Base-by-base conservation (phyloP, 352 stramenopile species). In the Thraustochytrium sp. region DNA sequence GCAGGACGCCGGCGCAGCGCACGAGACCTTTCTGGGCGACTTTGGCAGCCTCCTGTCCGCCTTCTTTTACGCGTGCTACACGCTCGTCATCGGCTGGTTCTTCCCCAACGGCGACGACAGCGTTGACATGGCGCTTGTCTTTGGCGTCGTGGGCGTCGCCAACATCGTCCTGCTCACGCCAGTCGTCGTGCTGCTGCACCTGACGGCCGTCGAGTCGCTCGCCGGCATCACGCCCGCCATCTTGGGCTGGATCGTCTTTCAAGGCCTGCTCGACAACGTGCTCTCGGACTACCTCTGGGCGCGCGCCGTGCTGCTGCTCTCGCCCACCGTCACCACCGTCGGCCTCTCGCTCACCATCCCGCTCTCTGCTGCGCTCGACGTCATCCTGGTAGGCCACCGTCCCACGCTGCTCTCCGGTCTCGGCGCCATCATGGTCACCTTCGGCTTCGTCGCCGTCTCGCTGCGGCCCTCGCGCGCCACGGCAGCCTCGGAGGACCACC, bases 271-370 rank as follows among this genome's bases (percentile, higher is more conserved):
- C 34, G 92, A 98, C 87, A 98, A 97, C 87, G 94, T 98, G 16
- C 85, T 98, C 13, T 94, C 92, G 9, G 94, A 98, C 86, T 98
- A 97, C 82, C 88, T 98, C 13, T 99, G 94, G 94, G 95, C 95
- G 2, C 88, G 93, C 44, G 90, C 95, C 2, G 94, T 99, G 40
- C 86, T 98, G 48, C 91, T 98, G 54, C 98, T 95, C 38, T 97
- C 91, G 21, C 93, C 96, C 31, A 98, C 96, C 3, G 93, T 98
- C 34, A 95, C 95, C 18, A 98, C 94, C 0, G 94, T 99, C 29
- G 94, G 94, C 26, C 91, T 98, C 53, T 96, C 93, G 38, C 90
- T 99, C 40, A 99, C 96, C 5, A 97, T 99, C 31, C 95, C 95
- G 26, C 88, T 98, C 77, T 95, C 95, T 9, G 97, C 98, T 85